Evolutionary conservation across 257 asterid genomes (phyloP), one percentile per base, ranked within the genome.

Genomic region (Mitragyna speciosa): DNA sequence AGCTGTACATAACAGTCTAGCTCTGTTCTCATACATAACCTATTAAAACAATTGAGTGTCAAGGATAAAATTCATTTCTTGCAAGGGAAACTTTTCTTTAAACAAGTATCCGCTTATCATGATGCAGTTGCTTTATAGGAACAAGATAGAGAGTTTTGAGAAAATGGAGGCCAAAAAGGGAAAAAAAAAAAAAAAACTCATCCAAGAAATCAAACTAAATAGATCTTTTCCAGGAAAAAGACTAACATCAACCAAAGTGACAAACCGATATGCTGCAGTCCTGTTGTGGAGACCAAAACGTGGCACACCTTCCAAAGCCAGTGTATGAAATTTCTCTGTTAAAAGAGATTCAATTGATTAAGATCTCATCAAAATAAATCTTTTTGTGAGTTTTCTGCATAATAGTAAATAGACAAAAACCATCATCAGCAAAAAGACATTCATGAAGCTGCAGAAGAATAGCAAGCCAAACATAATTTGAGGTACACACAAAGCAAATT

Each of bases 1-100:
- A 3, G 98, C 97, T 0, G 96, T 89, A 85, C 98, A 93, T 52
- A 92, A 48, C 80, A 95, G 79, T 76, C 98, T 84, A 76, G 88
- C 97, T 86, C 84, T 89, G 79, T 92, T 93, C 86, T 95, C 99
- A 70, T 95, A 95, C 89, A 93, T 93, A n/a, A 93, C 98, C 99
- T 95, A 78, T 73, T 79, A 66, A 78, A 51, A 41, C 19, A 80
- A 54, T 43, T 31, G 41, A 68, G 67, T 47, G 17, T 45, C 70
- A 65, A 24, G 33, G 0, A 52, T 67, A n/a, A 64, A 31, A 2
- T 45, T 45, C 48, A 65, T 54, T 36, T 36, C 39, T 36, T 36
- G 39, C 39, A 36, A 36, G 39, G 39, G 39, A 36, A 36, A 36
- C n/a, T 16, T 59, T 58, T 12, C 43, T 70, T 48, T 47, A 15